phyloP scores from a whole-genome alignment of 768 basidiomycete genomes.

The Boletus rex-veris region DNA sequence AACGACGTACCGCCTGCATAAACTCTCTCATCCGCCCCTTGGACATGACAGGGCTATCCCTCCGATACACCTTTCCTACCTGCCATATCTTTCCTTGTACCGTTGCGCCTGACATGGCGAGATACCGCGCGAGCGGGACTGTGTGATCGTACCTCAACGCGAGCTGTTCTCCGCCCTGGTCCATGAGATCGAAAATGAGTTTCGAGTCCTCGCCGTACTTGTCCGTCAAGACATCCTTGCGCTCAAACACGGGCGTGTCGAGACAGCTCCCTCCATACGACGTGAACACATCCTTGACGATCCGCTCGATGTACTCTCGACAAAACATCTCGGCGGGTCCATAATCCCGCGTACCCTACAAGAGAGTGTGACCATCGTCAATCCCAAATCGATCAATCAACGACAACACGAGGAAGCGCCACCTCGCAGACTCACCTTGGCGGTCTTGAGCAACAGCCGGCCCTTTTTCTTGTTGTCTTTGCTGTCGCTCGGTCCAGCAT shows the following conservation, averaged over 20 bases:
- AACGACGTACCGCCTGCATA: conserved; percentile 76
- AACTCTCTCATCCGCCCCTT: conserved; percentile 99
- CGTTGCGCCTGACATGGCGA: conserved; percentile 93
- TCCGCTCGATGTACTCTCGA: conserved; percentile 84
- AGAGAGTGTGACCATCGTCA: not conserved
- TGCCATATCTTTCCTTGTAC: conserved; percentile 88
- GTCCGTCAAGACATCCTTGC: conserved; percentile 91
- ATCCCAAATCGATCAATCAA: conserved; percentile 10
- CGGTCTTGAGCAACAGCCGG: conserved; percentile 81
- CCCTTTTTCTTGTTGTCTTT: conserved; percentile 62
- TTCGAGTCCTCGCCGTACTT: conserved; percentile 99
- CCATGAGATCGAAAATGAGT: conserved; percentile 95
- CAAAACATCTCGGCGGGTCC: conserved; percentile 90
- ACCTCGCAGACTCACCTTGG: conserved; percentile 57
- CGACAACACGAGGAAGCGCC: conserved; percentile 17
- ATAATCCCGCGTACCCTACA: conserved; percentile 91
- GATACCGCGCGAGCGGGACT: conserved; percentile 90
- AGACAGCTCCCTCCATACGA: conserved; percentile 88
- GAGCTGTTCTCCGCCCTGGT: conserved; percentile 96
- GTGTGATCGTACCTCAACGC: conserved; percentile 95
- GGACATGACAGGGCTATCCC: conserved; percentile 95
- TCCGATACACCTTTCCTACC: conserved; percentile 96
- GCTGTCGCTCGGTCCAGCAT: conserved; percentile 34
- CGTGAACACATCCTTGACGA: conserved; percentile 84
- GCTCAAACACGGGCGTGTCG: conserved; percentile 98